Conservation (phyloP, 768 basidiomycete species). For the Stropharia rugosoannulata region DNA sequence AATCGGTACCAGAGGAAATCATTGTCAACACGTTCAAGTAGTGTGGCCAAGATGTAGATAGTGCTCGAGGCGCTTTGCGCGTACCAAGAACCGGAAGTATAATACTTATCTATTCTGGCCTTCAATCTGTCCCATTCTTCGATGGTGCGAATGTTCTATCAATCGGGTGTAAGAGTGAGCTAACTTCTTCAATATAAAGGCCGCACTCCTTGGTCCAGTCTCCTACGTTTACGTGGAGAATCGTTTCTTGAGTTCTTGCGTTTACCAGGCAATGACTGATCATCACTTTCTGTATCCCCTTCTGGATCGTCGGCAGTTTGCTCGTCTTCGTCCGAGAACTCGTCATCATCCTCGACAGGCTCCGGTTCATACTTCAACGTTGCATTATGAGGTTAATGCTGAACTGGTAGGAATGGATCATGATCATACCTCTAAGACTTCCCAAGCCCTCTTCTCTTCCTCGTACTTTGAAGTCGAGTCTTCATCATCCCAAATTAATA, state of each 20-base stretch:
- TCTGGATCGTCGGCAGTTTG: slow-evolving; percentile 43
- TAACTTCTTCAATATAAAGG: slow-evolving; percentile 7
- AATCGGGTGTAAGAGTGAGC: slow-evolving; percentile 7
- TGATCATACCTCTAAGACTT: slow-evolving; percentile 68
- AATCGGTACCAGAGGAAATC: slow-evolving; percentile 82
- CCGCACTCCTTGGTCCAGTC: slow-evolving; percentile 46
- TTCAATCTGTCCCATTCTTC: slow-evolving; percentile 69
- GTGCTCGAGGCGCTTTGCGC: slow-evolving; percentile 89
- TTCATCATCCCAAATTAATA: slow-evolving; percentile 94
- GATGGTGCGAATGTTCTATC: slow-evolving; percentile 57
- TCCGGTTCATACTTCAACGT: slow-evolving; percentile 71
- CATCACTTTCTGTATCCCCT: slow-evolving; percentile 23
- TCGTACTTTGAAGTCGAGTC: slow-evolving; percentile 67
- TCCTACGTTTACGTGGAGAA: slow-evolving; percentile 55
- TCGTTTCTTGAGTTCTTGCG: slow-evolving; percentile 45
- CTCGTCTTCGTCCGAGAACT: slow-evolving; percentile 44
- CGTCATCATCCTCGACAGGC: slow-evolving; percentile 60
- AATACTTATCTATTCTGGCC: slow-evolving; percentile 75
- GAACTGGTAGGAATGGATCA: background rate
- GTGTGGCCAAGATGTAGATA: slow-evolving; percentile 86
- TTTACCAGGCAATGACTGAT: slow-evolving; percentile 38
- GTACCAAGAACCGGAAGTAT: slow-evolving; percentile 79
- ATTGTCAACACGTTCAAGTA: slow-evolving; percentile 90
- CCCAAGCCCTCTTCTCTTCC: slow-evolving; percentile 80
- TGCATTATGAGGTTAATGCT: slow-evolving; percentile 5